Evolutionary conservation across 1,139 yeast species (phyloP).

Genomic region (Saccharomyces pastorianus): DNA sequence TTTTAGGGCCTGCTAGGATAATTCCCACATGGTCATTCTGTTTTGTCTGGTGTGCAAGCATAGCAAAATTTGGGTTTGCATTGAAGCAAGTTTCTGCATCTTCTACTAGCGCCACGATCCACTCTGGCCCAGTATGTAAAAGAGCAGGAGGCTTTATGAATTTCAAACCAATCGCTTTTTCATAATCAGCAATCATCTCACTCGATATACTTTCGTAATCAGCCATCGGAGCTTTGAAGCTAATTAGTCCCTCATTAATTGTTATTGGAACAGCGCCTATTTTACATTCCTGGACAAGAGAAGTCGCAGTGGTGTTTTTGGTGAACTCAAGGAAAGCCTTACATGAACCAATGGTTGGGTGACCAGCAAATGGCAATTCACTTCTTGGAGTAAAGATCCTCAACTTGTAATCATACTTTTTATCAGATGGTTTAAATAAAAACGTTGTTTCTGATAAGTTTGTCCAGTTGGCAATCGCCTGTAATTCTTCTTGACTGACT

Average conservation of each 20-base stretch:
- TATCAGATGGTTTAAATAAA: conserved; percentile 34
- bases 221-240: conserved; percentile 22
- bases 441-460: conserved; percentile 52
- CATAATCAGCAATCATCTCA: conserved; percentile 19
- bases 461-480: conserved; percentile 46
- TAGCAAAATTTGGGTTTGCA: conserved; percentile 30
- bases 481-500: conserved; percentile 36
- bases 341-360: conserved; percentile 49
- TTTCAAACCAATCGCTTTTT: conserved; percentile 20
- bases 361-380: conserved; percentile 55
- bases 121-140: conserved; percentile 36
- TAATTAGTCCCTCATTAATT: conserved; percentile 16
- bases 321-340: conserved; percentile 36
- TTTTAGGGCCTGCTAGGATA: conserved; percentile 34
- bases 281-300: conserved; percentile 35
- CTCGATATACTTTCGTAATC: conserved; percentile 19
- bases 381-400: conserved; percentile 41
- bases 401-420: conserved; percentile 38
- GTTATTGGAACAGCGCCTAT: conserved; percentile 38
- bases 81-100: conserved; percentile 31
- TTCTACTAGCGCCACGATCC: conserved; percentile 35
- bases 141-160: conserved; percentile 24
- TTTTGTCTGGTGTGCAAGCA: conserved; percentile 19
- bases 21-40: conserved; percentile 32
- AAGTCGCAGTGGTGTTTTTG: conserved; percentile 26